Evolutionary conservation across 1,139 yeast genomes (phyloP).

Genomic region (Diutina catenulata): DNA sequence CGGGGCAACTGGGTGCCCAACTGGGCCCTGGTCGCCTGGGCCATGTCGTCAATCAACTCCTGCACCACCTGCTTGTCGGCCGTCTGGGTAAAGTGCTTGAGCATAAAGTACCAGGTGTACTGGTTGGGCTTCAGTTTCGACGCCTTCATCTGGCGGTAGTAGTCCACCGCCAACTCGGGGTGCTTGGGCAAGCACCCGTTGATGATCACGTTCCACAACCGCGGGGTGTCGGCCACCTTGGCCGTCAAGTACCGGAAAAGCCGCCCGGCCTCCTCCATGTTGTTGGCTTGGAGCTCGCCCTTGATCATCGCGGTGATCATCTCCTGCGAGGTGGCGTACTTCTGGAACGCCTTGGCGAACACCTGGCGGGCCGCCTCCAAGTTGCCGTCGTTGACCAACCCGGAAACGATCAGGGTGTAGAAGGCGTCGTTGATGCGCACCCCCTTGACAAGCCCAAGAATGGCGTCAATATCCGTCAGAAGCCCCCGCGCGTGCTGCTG

Average conservation of each 20-base stretch:
- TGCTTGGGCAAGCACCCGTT: slow-evolving; percentile 30
- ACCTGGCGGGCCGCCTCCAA: slow-evolving; percentile 42
- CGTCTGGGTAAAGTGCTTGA: slow-evolving; percentile 28
- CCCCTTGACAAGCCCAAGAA: slow-evolving; percentile 27
- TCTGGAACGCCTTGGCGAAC: slow-evolving; percentile 28
- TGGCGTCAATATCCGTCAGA: slow-evolving; percentile 27
- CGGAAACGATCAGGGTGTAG: slow-evolving; percentile 43
- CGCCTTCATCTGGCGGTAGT: slow-evolving; percentile 21
- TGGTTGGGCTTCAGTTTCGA: slow-evolving; percentile 33
- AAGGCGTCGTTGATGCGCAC: slow-evolving; percentile 22
- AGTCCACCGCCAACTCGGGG: slow-evolving; percentile 24
- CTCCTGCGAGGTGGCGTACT: slow-evolving; percentile 12
- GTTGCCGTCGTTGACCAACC: slow-evolving; percentile 39
- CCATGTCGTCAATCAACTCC: slow-evolving; percentile 25
- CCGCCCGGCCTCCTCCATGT: slow-evolving; percentile 32
- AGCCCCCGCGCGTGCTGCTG: slow-evolving; percentile 30
- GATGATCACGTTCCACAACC: slow-evolving; percentile 53
- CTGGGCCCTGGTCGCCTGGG: slow-evolving; percentile 14
- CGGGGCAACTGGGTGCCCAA: slow-evolving; percentile 33
- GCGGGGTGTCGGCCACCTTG: slow-evolving; percentile 19
- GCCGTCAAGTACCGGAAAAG: slow-evolving; percentile 34
- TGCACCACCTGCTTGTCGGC: slow-evolving; percentile 21
- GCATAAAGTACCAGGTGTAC: slow-evolving; percentile 45
- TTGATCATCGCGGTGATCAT: slow-evolving; percentile 48
- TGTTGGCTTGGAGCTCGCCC: slow-evolving; percentile 44